Evolutionary conservation across 75 land plant genomes (phyloP).

Genomic region (Azolla pinnata): DNA sequence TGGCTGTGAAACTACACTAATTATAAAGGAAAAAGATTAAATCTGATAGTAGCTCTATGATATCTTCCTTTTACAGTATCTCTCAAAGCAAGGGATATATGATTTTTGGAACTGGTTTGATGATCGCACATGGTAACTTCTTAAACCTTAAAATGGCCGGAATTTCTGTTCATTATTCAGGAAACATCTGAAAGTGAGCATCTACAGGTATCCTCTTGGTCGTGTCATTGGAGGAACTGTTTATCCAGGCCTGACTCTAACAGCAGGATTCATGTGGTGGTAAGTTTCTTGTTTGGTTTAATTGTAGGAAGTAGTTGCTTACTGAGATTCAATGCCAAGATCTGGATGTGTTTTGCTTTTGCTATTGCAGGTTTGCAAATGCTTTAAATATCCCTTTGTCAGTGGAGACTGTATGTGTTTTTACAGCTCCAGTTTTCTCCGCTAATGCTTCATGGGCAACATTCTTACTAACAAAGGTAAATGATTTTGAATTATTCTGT

Average conservation of each 20-base stretch:
- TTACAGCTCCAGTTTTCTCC: constrained; percentile 96
- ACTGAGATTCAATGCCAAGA: too few species aligned
- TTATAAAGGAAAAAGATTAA: too few species aligned
- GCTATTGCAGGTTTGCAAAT: constrained; percentile 59
- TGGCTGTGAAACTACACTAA: too few species aligned
- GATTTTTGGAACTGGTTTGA: constrained; percentile 99
- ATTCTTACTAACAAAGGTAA: constrained; percentile 87
- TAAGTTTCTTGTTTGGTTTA: constrained; percentile 21
- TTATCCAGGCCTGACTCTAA: constrained; percentile 91
- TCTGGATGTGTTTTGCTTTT: too few species aligned
- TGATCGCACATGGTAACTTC: constrained; percentile 87
- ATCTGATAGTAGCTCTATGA: too few species aligned
- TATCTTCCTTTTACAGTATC: constrained; percentile 47
- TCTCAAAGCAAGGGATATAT: constrained; percentile 84
- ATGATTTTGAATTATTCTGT: constrained; percentile 1
- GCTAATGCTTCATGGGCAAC: constrained; percentile 97
- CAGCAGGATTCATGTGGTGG: constrained; percentile 95
- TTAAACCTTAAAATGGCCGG: too few species aligned
- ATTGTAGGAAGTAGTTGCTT: constrained; percentile 2
- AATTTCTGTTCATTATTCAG: too few species aligned
- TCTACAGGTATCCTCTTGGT: constrained; percentile 92
- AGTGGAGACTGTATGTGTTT: constrained; percentile 98
- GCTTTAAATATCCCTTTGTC: constrained; percentile 87
- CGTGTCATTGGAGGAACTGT: constrained; percentile 99
- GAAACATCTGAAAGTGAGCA: background rate